Evolutionary conservation across 345 rosid genomes (phyloP), one percentile per base, ranked within the genome.

Genomic region (Corymbia maculata): DNA sequence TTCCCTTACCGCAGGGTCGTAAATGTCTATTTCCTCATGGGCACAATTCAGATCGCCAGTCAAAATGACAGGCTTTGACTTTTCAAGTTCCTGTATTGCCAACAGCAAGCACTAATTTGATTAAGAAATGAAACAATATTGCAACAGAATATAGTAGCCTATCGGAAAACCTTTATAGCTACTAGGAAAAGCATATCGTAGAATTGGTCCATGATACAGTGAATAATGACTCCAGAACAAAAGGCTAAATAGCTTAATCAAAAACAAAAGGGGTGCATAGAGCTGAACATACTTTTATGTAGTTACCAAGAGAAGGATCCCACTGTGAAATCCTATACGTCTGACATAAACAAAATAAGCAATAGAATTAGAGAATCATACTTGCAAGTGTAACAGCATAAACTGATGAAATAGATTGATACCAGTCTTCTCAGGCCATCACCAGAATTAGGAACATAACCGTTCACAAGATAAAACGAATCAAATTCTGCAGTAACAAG

Each of bases 341-440:
- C 98, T 98, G 88, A 30, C 92, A 89, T 90, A 52, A 87, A 51
- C 57, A 88, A 57, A 28, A 91, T 85, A 87, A 28, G 8, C 51
- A 87, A 88, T 85, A 88, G 89, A 70, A 50, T 75, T 52, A 82
- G 52, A 51, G 28, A 86, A 52, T 59, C 64, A 87, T 80, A 32
- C 32, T 51, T 66, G 51, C 30, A 68, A 52, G 52, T 88, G 85
- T 26, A 51, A 61, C 30, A 44, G 14, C 36, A 22, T 42, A 88
- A 42, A 12, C 45, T 4, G 2, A 19, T 42, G 85, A 45, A 44
- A 22, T 13, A 85, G 61, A 49, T n/a, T 86, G 57, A 90, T 94
- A 97, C 99, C 98, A 97, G 93, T 94, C 99, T 95, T 93, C 89
- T 95, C 93, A 98, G 91, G 93, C 99, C 99, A 89, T 98, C 99